Conservation (phyloP, 257 asterid genomes). For the Scutellaria minor region DNA sequence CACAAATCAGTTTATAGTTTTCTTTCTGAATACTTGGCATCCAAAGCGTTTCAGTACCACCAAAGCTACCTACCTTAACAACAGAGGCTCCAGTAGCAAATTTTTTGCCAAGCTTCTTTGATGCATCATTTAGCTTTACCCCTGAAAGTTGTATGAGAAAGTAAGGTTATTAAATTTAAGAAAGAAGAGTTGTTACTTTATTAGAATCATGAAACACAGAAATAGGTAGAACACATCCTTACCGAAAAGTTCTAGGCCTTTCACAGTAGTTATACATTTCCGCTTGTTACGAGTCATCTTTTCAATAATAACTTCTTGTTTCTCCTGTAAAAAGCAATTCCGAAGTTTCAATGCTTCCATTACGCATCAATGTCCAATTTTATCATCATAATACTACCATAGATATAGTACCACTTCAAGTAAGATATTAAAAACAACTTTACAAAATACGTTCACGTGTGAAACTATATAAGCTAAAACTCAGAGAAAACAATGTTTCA, state of each 20-base stretch:
- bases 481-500: neutral
- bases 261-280: slow-evolving; percentile 93
- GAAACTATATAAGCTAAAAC: neutral
- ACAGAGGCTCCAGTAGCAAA: slow-evolving; percentile 99
- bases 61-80: slow-evolving; percentile 66
- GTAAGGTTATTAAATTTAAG: slow-evolving; percentile 27
- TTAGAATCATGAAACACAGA: slow-evolving; percentile 19
- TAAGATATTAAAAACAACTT: slow-evolving; percentile 9
- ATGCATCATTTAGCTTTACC: slow-evolving; percentile 90
- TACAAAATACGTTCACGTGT: neutral
- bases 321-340: slow-evolving; percentile 61
- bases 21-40: slow-evolving; percentile 11
- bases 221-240: slow-evolving; percentile 29
- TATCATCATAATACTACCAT: slow-evolving; percentile 20
- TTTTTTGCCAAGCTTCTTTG: slow-evolving; percentile 96
- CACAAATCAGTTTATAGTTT: slow-evolving; percentile 7
- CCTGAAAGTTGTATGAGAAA: slow-evolving; percentile 51
- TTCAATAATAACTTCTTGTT: slow-evolving; percentile 88
- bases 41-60: slow-evolving; percentile 22
- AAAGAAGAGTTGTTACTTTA: slow-evolving; percentile 13
- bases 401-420: neutral
- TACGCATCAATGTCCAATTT: slow-evolving; percentile 13
- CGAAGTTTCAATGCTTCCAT: slow-evolving; percentile 16
- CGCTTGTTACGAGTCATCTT: slow-evolving; percentile 93
- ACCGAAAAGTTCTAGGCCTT: slow-evolving; percentile 97